phyloP scores from a whole-genome alignment of 306 rosid genomes.

The Cucurbita pepo region DNA sequence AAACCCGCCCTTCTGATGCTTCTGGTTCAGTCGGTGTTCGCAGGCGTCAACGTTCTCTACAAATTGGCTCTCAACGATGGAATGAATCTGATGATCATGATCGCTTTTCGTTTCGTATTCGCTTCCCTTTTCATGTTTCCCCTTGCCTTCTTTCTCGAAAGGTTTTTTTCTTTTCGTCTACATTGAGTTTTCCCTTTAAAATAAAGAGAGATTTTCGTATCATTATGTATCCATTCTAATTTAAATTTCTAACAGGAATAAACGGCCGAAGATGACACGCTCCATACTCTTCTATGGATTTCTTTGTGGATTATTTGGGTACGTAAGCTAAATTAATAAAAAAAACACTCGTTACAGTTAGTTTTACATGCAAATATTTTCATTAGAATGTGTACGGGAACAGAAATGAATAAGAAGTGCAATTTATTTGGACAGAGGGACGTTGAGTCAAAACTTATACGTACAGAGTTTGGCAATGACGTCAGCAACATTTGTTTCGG shows the following conservation, averaged over 20 bases:
- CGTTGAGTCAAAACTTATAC: conserved; percentile 43
- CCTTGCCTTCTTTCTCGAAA: conserved; percentile 36
- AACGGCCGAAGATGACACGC: conserved; percentile 47
- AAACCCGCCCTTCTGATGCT: conserved; percentile 41
- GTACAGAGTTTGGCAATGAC: conserved; percentile 35
- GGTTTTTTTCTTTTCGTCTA: conserved; percentile 6
- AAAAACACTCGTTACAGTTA: too few species aligned
- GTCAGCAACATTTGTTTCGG: conserved; percentile 50
- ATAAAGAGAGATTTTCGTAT: too few species aligned
- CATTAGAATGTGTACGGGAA: not conserved
- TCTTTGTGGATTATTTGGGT: conserved; percentile 74
- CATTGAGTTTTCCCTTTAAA: not conserved
- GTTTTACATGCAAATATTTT: too few species aligned
- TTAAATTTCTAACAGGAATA: conserved; percentile 24
- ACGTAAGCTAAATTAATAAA: not conserved
- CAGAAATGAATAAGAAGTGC: not conserved
- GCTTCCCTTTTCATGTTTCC: conserved; percentile 48
- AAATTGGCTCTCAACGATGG: conserved; percentile 49
- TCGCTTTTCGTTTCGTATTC: conserved; percentile 54
- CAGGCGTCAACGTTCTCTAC: conserved; percentile 44
- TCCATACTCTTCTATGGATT: conserved; percentile 38
- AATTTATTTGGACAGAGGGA: conserved; percentile 25
- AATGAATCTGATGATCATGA: conserved; percentile 32
- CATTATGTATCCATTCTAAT: not conserved
- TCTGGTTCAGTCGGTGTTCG: conserved; percentile 26